Evolutionary conservation across 176 grass and related monocot genomes (phyloP).

Genomic region (Echinochloa phyllopogon): DNA sequence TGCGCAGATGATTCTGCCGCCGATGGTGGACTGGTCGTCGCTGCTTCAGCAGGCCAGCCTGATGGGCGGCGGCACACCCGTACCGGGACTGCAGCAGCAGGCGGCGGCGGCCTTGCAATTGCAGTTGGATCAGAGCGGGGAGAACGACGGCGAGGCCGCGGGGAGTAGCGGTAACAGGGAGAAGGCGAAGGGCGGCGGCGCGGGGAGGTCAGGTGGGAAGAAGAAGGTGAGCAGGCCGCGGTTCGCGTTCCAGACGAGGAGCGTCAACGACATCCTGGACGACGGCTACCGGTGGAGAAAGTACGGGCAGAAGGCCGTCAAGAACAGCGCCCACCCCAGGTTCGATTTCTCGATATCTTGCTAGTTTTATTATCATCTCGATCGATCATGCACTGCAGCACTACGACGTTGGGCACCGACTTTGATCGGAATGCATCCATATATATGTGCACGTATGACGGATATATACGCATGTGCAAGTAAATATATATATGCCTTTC

Average conservation of each 20-base stretch:
- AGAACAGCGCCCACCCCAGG: slow-evolving; percentile 88
- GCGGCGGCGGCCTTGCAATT: neutral
- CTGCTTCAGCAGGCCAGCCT: slow-evolving; percentile 40
- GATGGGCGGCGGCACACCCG: neutral
- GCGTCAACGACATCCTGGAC: slow-evolving; percentile 81
- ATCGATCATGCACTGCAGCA: neutral
- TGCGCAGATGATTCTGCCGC: slow-evolving; percentile 38
- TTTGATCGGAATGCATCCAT: neutral
- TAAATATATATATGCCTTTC: neutral
- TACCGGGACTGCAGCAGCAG: slow-evolving; percentile 13
- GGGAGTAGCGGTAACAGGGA: slow-evolving; percentile 39
- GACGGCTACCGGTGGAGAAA: slow-evolving; percentile 96
- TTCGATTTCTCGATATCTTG: neutral
- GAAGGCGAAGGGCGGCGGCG: slow-evolving; percentile 33
- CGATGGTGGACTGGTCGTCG: slow-evolving; percentile 45
- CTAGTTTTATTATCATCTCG: neutral
- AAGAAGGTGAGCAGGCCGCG: slow-evolving; percentile 74
- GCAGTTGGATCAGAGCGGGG: slow-evolving; percentile 37
- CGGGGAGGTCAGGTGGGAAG: slow-evolving; percentile 48
- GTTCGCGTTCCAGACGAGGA: slow-evolving; percentile 93
- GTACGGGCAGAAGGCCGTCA: slow-evolving; percentile 95
- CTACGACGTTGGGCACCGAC: neutral
- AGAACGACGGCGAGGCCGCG: slow-evolving; percentile 40
- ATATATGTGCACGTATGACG: neutral
- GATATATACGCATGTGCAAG: no score